Conservation (phyloP, 495 filamentous ascomycete genomes). For the Hyaloscypha hepaticicola region DNA sequence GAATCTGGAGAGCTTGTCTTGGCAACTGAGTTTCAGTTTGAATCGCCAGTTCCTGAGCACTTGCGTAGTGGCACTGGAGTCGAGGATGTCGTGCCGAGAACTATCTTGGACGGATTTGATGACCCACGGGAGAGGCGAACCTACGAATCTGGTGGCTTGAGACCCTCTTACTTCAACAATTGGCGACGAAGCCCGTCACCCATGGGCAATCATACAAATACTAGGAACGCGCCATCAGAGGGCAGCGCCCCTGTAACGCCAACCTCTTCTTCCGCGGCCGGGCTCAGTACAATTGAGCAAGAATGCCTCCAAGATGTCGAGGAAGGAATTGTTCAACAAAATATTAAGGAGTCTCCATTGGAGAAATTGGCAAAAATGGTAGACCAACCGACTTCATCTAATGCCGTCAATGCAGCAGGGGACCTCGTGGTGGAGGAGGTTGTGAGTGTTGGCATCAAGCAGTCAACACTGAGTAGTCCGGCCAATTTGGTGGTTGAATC, state of each 20-base stretch:
- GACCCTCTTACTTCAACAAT: not conserved
- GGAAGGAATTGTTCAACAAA: slow-evolving; percentile 8
- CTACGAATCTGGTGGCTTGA: not conserved
- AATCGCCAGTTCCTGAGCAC: slow-evolving; percentile 1
- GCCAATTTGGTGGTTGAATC: not conserved
- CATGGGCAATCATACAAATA: not conserved
- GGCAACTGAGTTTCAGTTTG: slow-evolving; percentile 9
- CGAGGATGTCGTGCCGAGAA: slow-evolving; percentile 27
- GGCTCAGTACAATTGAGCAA: not conserved
- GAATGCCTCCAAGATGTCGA: not conserved
- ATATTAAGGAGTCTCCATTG: slow-evolving; percentile 14
- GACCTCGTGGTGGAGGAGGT: not conserved
- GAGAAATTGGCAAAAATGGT: slow-evolving; percentile 15
- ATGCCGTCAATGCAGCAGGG: not conserved
- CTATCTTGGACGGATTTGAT: slow-evolving; percentile 25
- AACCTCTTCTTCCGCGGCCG: not conserved
- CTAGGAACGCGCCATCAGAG: not conserved
- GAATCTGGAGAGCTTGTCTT: slow-evolving; percentile 13
- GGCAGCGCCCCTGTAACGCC: not conserved
- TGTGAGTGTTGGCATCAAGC: not conserved
- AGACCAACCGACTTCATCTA: not conserved
- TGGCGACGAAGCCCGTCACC: not conserved
- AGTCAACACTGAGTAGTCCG: slow-evolving; percentile 3
- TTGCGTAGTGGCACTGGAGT: slow-evolving; percentile 27
- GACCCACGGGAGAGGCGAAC: not conserved